phyloP scores from a whole-genome alignment of 176 grass and related monocot species.

The Hsuehochloa calcarea region DNA sequence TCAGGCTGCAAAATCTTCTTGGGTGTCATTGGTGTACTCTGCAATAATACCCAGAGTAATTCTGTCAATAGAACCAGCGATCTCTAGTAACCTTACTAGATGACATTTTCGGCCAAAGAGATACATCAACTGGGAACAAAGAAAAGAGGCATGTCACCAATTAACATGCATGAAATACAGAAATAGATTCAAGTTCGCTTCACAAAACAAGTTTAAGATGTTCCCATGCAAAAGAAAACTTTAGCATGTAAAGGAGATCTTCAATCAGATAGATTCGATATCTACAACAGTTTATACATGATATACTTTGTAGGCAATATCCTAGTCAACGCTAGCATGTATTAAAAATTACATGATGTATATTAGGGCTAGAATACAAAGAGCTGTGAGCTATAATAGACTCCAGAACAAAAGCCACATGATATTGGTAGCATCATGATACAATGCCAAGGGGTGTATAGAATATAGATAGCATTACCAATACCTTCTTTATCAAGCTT shows the following conservation, averaged over 20 bases:
- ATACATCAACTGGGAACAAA: neutral
- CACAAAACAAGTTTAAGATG: neutral
- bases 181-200: neutral
- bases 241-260: neutral
- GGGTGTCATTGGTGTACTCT: constrained; percentile 39
- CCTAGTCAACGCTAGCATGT: neutral
- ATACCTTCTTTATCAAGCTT: constrained; percentile 52
- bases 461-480: neutral
- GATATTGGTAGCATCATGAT: neutral
- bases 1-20: constrained; percentile 48
- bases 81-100: constrained; percentile 14
- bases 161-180: neutral
- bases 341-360: neutral
- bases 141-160: neutral
- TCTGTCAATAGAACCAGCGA: neutral
- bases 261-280: neutral
- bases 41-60: constrained; percentile 32
- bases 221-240: constrained; percentile 2
- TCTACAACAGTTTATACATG: neutral
- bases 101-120: constrained; percentile 9
- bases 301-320: constrained; percentile 4
- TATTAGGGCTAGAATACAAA: neutral
- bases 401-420: constrained; percentile 7
- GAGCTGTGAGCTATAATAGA: neutral
- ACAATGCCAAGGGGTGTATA: neutral